Percentiles rank a stretch among this genome's conserved stretches.
Conservation (phyloP, 805 yeast species). For the Komagataella mondaviorum region DNA sequence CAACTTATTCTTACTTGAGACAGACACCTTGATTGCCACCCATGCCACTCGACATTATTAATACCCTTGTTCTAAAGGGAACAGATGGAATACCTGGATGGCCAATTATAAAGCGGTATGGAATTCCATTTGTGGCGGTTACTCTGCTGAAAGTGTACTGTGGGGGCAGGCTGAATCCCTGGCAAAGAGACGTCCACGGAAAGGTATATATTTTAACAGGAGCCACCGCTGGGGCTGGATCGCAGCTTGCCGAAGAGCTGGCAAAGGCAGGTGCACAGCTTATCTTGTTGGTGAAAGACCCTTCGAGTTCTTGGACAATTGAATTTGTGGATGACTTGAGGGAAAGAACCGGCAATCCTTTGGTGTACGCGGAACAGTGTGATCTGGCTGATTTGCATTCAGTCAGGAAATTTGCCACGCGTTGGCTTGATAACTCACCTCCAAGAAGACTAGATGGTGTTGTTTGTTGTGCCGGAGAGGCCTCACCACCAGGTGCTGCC, state of each 20-base stretch:
- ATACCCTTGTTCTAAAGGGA: conserved; percentile 60
- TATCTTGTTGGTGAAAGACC: conserved; percentile 38
- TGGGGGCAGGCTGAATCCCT: conserved; percentile 70
- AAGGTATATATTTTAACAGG: conserved; percentile 76
- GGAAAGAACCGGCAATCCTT: conserved; percentile 47
- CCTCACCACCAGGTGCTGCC: conserved; percentile 53
- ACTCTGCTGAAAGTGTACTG: conserved; percentile 56
- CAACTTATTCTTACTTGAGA: neutral
- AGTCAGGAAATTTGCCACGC: conserved; percentile 82
- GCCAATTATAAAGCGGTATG: conserved; percentile 38
- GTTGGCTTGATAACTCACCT: conserved; percentile 84
- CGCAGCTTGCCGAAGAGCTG: conserved; percentile 56
- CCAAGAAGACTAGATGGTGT: conserved; percentile 88
- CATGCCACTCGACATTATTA: conserved; percentile 82
- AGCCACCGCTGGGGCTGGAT: conserved; percentile 91
- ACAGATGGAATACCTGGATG: conserved; percentile 67
- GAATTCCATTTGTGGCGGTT: conserved; percentile 36
- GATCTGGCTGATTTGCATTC: conserved; percentile 64
- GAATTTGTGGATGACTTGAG: conserved; percentile 76
- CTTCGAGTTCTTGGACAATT: conserved; percentile 53
- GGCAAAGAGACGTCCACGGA: conserved; percentile 92
- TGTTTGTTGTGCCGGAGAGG: conserved; percentile 76
- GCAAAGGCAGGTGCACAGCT: conserved; percentile 82
- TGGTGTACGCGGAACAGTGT: conserved; percentile 86
- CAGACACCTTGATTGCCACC: conserved; percentile 8